A percentile compares a stretch with the other conserved stretches of the same genome.
phyloP scores from a whole-genome alignment of 257 asterid genomes.

The Eucommia ulmoides region DNA sequence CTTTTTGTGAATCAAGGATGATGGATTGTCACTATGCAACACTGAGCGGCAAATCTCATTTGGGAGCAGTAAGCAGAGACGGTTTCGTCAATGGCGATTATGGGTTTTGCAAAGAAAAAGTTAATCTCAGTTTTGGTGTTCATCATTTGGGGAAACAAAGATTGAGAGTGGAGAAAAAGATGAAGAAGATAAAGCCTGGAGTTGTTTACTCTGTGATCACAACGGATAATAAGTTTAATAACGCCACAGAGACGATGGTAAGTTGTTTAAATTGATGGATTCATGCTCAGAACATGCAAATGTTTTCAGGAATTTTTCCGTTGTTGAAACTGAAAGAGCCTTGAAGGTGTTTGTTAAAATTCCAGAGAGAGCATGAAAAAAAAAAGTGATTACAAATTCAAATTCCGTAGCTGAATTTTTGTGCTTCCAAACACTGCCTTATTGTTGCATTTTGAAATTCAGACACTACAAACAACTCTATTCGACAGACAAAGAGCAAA shows the following conservation, averaged over 20 bases:
- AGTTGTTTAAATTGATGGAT: constrained; percentile 1
- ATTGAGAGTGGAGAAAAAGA: constrained; percentile 32
- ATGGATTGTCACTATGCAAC: constrained; percentile 64
- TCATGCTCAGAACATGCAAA: too few relatives aligned
- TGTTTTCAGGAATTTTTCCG: too few relatives aligned
- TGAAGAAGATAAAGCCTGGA: constrained; percentile 40
- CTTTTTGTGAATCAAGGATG: constrained; percentile 12
- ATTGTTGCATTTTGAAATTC: too few relatives aligned
- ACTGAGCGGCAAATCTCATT: constrained; percentile 29
- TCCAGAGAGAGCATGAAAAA: too few relatives aligned
- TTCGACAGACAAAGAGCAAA: constrained; percentile 53
- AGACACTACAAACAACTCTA: constrained; percentile 44
- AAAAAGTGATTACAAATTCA: too few relatives aligned
- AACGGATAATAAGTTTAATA: constrained; percentile 56
- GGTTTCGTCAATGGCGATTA: constrained; percentile 29
- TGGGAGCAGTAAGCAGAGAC: constrained; percentile 24
- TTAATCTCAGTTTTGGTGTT: too few relatives aligned
- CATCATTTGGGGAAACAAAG: too few relatives aligned
- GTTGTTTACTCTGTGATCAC: constrained; percentile 72
- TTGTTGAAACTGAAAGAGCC: too few relatives aligned
- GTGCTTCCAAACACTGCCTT: too few relatives aligned
- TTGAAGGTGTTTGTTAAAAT: too few relatives aligned
- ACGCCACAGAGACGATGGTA: constrained; percentile 46
- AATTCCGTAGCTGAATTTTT: too few relatives aligned
- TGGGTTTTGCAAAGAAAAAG: constrained; percentile 51